Base-by-base conservation (phyloP, 768 basidiomycete species). In the Termitomyces sp. region DNA sequence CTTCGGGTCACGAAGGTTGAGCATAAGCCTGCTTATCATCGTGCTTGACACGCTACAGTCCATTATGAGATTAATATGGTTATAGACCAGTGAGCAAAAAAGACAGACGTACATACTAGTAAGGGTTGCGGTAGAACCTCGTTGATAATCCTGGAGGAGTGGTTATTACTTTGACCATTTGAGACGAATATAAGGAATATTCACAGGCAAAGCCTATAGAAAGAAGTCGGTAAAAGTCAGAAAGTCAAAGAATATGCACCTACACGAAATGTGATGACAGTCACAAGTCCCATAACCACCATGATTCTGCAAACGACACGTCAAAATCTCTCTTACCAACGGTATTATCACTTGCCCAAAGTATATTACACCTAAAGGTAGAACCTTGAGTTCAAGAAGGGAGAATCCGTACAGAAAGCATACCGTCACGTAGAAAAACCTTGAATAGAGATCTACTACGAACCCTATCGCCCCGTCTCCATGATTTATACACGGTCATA, bases 401-500 rank as follows among this genome's bases (percentile, higher is more conserved):
- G 15, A 8, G 1, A 2, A 53, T 53, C 13, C 20, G 3, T 22
- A 38, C 36, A 22, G 16, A 39, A 54, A 18, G 3, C 52, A 28
- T 39, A 54, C 38, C 52, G 15, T 54, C 52, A 39, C 52, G 52
- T 24, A 54, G 38, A 24, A 54, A 20, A 28, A 54, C 16, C 52
- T 38, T 54, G 52, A 16, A 36, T 22, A 54, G 24, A 54, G 52
- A 36, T n/a, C 55, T 33, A n/a, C 55, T 33, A n/a, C 18, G n/a
- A 42, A 46, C 15, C 33, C n/a, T 36, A 36, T 57, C 33, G 33
- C 62, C 67, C 44, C 67, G 63, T 12, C 58, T 63, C 32, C 76
- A 57, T 3, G 77, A 74, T 57, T 78, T 78, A 59, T 70, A 73
- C 5, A 79, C 38, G 0, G 79, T 81, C 68, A 82, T 71, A 33